A percentile compares a stretch with the other conserved stretches of the same genome.
These are phyloP conservation scores for Sclerotiophoma versabilis DNA, from an alignment of 2,329 filamentous ascomycete genomes.

Conservation along the genomic window DNA sequence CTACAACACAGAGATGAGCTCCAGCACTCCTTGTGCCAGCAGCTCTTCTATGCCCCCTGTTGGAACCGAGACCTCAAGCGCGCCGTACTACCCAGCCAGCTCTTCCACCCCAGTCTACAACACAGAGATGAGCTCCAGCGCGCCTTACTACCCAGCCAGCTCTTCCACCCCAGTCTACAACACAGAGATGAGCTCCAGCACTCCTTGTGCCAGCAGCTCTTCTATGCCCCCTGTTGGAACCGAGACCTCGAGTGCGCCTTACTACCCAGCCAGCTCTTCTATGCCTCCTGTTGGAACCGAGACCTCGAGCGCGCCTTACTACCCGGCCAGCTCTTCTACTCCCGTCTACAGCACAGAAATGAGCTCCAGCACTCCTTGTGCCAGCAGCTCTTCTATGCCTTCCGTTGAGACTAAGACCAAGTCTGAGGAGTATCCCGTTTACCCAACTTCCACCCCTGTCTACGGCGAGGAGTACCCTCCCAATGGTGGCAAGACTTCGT, in stretches of 20 bases:
- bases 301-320: background rate
- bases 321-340: background rate
- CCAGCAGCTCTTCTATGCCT: constrained; percentile 4
- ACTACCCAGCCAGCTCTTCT: constrained; percentile 10
- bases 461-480: constrained; percentile 1
- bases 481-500: background rate
- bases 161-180: constrained; percentile 7
- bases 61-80: constrained; percentile 1
- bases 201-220: constrained; percentile 2
- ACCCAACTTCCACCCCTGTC: background rate
- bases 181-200: background rate
- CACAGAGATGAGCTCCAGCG: background rate
- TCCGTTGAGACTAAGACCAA: constrained; percentile 7
- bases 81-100: background rate
- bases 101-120: constrained; percentile 16
- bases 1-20: no score
- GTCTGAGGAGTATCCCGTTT: background rate
- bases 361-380: background rate
- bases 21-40: background rate
- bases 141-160: background rate
- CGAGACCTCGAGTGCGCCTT: constrained; percentile 7
- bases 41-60: background rate
- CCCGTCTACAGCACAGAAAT: background rate
- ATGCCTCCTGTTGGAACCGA: background rate
- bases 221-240: constrained; percentile 16